phyloP scores from a whole-genome alignment of 2,329 filamentous ascomycete species.

The Niveomyces coronatus region DNA sequence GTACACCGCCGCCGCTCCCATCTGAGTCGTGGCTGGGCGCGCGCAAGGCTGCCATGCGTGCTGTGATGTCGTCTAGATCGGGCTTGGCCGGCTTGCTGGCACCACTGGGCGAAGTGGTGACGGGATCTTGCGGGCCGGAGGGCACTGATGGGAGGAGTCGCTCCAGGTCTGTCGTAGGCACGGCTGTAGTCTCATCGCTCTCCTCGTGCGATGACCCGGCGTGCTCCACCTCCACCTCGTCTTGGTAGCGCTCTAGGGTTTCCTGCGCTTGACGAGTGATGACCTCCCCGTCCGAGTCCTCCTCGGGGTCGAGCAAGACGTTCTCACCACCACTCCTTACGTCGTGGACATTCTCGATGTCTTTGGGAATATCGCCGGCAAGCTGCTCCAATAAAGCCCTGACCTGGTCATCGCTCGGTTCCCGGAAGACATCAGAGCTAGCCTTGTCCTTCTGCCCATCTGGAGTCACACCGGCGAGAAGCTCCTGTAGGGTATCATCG shows the following conservation, averaged over 20 bases:
- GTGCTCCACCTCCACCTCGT: slow-evolving; percentile 32
- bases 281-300: slow-evolving; percentile 40
- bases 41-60: slow-evolving; percentile 42
- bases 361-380: slow-evolving; percentile 22
- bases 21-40: slow-evolving; percentile 19
- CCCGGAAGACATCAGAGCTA: slow-evolving; percentile 8
- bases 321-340: slow-evolving; percentile 4
- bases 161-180: slow-evolving; percentile 19
- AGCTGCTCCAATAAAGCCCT: slow-evolving; percentile 28
- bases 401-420: slow-evolving; percentile 23
- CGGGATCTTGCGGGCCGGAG: slow-evolving; percentile 27
- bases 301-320: slow-evolving; percentile 11
- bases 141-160: slow-evolving; percentile 42
- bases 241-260: slow-evolving; percentile 34
- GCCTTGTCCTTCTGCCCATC: slow-evolving; percentile 24
- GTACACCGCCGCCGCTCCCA: slow-evolving; percentile 17
- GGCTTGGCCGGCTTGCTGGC: slow-evolving; percentile 14
- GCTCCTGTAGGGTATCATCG: slow-evolving; percentile 41
- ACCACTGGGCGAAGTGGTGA: slow-evolving; percentile 12
- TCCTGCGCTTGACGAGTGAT: slow-evolving; percentile 35
- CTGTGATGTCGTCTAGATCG: slow-evolving; percentile 34
- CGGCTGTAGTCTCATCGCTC: slow-evolving; percentile 10
- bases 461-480: slow-evolving; percentile 33
- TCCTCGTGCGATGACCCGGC: slow-evolving; percentile 15
- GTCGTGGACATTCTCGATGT: background rate